phyloP scores from a whole-genome alignment of 768 basidiomycete genomes.

The Kwoniella botswanensis region DNA sequence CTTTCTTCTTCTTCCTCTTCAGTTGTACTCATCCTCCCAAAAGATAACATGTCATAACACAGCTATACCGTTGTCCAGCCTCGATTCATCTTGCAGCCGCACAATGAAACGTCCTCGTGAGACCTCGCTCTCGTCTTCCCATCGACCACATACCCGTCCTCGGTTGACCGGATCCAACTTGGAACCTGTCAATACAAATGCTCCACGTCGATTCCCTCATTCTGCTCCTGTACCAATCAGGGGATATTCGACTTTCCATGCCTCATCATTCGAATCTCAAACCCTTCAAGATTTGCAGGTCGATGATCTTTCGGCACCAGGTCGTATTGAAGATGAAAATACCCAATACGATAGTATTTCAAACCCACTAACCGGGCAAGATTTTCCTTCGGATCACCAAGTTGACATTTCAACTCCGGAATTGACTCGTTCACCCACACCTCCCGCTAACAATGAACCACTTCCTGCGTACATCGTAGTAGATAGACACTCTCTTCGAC shows the following conservation, averaged over 20 bases:
- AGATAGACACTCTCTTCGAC: neutral
- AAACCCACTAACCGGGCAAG: too few relatives aligned
- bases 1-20: too few relatives aligned
- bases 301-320: neutral
- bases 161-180: neutral
- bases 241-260: neutral
- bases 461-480: neutral
- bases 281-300: too few relatives aligned
- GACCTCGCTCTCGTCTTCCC: constrained; percentile 1
- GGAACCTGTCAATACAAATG: neutral
- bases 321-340: neutral
- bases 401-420: neutral
- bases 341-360: too few relatives aligned
- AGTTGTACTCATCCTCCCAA: too few relatives aligned
- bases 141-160: neutral
- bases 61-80: neutral
- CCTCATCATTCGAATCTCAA: neutral
- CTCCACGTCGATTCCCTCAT: neutral
- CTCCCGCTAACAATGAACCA: neutral
- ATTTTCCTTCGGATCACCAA: neutral
- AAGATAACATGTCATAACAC: too few relatives aligned
- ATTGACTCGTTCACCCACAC: constrained; percentile 6
- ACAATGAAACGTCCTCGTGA: constrained; percentile 1
- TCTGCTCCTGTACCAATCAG: constrained; percentile 2
- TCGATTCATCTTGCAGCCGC: neutral